Evolutionary conservation across 2,329 filamentous ascomycete genomes (phyloP).

Genomic region (Chaetothyriales sp.): DNA sequence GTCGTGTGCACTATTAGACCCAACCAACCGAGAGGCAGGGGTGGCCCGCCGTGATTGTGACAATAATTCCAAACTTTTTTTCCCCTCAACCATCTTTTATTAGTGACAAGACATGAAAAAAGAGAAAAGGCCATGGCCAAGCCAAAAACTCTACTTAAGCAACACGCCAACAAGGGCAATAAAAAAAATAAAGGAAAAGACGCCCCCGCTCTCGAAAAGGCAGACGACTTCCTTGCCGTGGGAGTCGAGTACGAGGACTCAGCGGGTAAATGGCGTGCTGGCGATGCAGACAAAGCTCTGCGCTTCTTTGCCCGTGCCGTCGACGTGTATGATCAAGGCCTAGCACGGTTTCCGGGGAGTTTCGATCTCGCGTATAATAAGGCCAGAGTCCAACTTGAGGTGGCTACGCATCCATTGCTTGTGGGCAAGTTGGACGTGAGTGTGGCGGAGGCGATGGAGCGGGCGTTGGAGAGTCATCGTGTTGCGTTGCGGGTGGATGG

Average conservation of each 20-base stretch:
- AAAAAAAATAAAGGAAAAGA: conserved; percentile 26
- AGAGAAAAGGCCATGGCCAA: conserved; percentile 9
- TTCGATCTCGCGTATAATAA: conserved; percentile 68
- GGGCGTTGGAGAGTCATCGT: conserved; percentile 50
- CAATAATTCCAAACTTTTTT: background rate
- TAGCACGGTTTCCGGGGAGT: conserved; percentile 45
- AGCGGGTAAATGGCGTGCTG: conserved; percentile 60
- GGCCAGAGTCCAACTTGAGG: conserved; percentile 56
- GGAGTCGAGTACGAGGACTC: conserved; percentile 58
- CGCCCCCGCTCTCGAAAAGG: conserved; percentile 41
- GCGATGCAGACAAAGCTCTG: conserved; percentile 52
- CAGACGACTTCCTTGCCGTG: conserved; percentile 42
- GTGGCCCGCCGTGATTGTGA: background rate
- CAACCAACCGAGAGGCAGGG: too few relatives aligned
- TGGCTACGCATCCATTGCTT: conserved; percentile 53
- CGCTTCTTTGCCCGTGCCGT: conserved; percentile 49
- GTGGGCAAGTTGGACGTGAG: conserved; percentile 44
- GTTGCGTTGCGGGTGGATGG: conserved; percentile 40
- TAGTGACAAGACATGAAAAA: background rate
- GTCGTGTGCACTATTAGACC: too few relatives aligned
- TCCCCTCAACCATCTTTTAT: background rate
- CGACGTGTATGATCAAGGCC: conserved; percentile 50
- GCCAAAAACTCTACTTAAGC: conserved; percentile 18
- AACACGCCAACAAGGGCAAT: conserved; percentile 17
- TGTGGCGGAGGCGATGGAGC: conserved; percentile 41